phyloP scores from a whole-genome alignment of 2,329 filamentous ascomycete species.

The Colletotrichum sp. region DNA sequence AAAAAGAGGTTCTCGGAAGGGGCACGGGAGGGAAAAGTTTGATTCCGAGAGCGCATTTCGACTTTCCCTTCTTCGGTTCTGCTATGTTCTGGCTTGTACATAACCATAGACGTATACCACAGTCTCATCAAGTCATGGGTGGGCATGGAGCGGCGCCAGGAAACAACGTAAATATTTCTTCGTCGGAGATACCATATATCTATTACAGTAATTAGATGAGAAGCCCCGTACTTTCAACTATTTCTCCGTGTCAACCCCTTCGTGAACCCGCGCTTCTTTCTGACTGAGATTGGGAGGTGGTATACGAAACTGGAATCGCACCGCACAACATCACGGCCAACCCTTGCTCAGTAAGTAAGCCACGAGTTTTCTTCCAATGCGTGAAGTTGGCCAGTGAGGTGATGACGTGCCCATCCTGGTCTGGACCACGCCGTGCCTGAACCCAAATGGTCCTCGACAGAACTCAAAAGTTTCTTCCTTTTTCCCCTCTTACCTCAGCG shows the following conservation, averaged over 20 bases:
- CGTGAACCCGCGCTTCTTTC: no score
- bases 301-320: background rate
- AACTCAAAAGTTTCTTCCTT: background rate
- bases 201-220: background rate
- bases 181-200: background rate
- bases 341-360: background rate
- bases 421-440: background rate
- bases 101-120: background rate
- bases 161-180: background rate
- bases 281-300: background rate
- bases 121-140: background rate
- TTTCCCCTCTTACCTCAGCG: background rate
- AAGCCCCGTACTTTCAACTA: background rate
- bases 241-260: background rate
- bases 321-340: background rate
- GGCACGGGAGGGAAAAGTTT: background rate
- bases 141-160: background rate
- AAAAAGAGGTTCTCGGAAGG: background rate
- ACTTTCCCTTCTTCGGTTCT: background rate
- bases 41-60: background rate
- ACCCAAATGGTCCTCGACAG: background rate
- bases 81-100: background rate
- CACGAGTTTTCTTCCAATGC: background rate
- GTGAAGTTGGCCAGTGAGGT: background rate
- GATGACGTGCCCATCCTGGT: background rate